phyloP scores from a whole-genome alignment of 2,329 filamentous ascomycete genomes.

The Fusarium longipes region DNA sequence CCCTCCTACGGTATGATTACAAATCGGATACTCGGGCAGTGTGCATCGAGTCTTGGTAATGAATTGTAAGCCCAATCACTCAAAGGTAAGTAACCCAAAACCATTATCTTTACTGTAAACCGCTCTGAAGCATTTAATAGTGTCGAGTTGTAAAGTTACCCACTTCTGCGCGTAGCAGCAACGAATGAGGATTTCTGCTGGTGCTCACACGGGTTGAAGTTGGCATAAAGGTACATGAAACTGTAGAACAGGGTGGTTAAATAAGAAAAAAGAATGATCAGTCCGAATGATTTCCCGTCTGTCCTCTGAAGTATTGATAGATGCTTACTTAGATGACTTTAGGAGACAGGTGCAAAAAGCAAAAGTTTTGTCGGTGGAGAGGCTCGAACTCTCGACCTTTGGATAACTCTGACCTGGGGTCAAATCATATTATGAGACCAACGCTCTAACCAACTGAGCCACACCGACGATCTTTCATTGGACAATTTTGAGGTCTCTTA shows the following conservation, averaged over 20 bases:
- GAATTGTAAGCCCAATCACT: too few relatives aligned
- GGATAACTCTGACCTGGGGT: background rate
- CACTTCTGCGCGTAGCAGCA: background rate
- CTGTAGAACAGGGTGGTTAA: too few relatives aligned
- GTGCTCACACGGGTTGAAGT: rapidly evolving
- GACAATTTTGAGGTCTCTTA: too few relatives aligned
- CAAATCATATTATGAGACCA: slow-evolving; percentile 7
- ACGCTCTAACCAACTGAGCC: slow-evolving; percentile 17
- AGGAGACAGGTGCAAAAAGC: background rate
- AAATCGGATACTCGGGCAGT: too few relatives aligned
- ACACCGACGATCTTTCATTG: background rate
- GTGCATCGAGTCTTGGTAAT: too few relatives aligned
- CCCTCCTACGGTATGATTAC: too few relatives aligned
- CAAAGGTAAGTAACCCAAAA: too few relatives aligned
- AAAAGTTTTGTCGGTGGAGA: slow-evolving; percentile 1
- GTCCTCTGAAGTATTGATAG: too few relatives aligned
- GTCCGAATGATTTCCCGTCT: slow-evolving; percentile 2
- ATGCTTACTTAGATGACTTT: too few relatives aligned
- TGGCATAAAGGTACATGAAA: background rate
- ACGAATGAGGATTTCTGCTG: background rate
- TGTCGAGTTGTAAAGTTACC: background rate
- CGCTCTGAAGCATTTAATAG: too few relatives aligned
- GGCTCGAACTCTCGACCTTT: slow-evolving; percentile 16
- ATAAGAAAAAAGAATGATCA: too few relatives aligned
- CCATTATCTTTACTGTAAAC: too few relatives aligned